Evolutionary conservation across 768 basidiomycete genomes (phyloP).

Genomic region (Boletus vermiculosoides): DNA sequence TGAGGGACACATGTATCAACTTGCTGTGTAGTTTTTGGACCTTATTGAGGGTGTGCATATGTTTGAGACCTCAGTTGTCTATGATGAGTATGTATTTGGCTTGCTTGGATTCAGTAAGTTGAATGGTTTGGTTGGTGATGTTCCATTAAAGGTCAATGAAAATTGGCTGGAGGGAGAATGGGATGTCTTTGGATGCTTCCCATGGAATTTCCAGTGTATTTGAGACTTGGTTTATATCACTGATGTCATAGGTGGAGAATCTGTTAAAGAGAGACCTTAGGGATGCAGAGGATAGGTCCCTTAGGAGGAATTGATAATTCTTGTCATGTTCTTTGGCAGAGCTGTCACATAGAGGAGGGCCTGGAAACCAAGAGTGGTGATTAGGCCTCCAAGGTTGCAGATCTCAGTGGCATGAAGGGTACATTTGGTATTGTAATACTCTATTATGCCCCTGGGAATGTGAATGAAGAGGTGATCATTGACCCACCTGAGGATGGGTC

Average conservation of each 20-base stretch:
- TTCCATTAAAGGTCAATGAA: background rate
- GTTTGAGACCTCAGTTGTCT: too few relatives aligned
- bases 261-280: rapidly evolving
- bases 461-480: background rate
- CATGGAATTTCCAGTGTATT: background rate
- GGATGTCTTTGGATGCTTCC: background rate
- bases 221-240: background rate
- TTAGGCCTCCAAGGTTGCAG: too few relatives aligned
- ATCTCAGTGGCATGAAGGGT: too few relatives aligned
- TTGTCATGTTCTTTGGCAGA: background rate
- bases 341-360: rapidly evolving
- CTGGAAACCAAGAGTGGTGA: background rate
- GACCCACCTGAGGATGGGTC: background rate
- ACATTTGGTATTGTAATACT: too few relatives aligned
- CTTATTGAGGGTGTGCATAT: background rate
- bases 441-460: too few relatives aligned
- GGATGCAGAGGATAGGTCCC: background rate
- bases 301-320: rapidly evolving
- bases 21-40: too few relatives aligned
- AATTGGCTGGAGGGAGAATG: rapidly evolving
- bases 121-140: rapidly evolving
- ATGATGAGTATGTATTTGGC: background rate
- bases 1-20: rapidly evolving
- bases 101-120: background rate
- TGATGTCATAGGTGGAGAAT: background rate